Evolutionary conservation across 139 green algal genomes (phyloP).

Genomic region (Chlamydomonas urium): DNA sequence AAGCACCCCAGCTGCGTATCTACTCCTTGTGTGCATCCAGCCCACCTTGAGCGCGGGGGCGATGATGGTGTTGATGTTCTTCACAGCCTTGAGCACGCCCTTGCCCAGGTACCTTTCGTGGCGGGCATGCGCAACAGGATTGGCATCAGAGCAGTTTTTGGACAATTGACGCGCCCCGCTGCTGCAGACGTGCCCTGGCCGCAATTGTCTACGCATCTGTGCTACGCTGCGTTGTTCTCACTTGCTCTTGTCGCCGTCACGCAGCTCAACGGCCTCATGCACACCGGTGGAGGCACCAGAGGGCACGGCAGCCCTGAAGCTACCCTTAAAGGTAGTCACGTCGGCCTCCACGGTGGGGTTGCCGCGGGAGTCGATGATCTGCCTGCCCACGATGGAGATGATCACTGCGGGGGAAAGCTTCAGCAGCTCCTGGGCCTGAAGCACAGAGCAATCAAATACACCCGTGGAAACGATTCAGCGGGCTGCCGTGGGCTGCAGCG

Average conservation of each 20-base stretch:
- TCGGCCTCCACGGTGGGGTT: constrained; percentile 96
- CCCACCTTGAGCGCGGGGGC: constrained; percentile 76
- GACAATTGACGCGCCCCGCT: no score
- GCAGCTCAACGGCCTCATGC: constrained; percentile 97
- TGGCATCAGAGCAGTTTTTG: no score
- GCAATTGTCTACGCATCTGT: no score
- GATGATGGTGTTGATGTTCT: constrained; percentile 95
- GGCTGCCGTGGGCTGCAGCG: no score
- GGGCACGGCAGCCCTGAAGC: constrained; percentile 86
- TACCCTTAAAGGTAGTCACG: constrained; percentile 87
- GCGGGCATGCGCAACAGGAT: no score
- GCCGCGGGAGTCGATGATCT: constrained; percentile 96
- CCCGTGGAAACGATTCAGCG: neutral
- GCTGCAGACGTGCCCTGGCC: no score
- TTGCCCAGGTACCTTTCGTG: constrained; percentile 95
- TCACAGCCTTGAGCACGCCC: constrained; percentile 89
- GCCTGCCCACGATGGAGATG: constrained; percentile 78
- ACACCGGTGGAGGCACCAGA: constrained; percentile 91
- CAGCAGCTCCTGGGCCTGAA: constrained; percentile 60
- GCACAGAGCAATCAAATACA: neutral
- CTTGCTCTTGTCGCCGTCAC: constrained; percentile 82
- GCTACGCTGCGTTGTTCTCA: no score
- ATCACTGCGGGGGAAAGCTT: constrained; percentile 69
- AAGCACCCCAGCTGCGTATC: no score
- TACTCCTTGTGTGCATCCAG: no score